Conservation (phyloP, 352 stramenopile species). For the Phytophthora hybrid region DNA sequence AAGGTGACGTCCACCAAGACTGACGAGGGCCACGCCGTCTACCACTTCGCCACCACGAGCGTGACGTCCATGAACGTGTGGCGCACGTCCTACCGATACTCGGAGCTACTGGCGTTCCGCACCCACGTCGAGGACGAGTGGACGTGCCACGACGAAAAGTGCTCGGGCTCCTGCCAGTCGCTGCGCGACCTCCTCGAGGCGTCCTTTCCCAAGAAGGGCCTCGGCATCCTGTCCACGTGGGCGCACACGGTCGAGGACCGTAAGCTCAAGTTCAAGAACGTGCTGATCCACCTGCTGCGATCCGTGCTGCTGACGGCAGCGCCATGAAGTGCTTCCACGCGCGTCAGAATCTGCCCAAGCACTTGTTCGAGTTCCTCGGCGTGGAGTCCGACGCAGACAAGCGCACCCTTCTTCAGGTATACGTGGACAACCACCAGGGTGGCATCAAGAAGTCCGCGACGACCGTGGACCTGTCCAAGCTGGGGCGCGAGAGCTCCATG, state of each 20-base stretch:
- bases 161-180: slow-evolving; percentile 68
- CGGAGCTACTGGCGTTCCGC: slow-evolving; percentile 70
- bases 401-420: slow-evolving; percentile 64
- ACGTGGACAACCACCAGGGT: slow-evolving; percentile 56
- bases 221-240: slow-evolving; percentile 49
- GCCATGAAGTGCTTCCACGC: slow-evolving; percentile 70
- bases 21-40: slow-evolving; percentile 60
- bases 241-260: slow-evolving; percentile 55
- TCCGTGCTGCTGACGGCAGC: slow-evolving; percentile 65
- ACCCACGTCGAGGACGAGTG: slow-evolving; percentile 59
- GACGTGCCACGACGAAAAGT: slow-evolving; percentile 68
- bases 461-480: slow-evolving; percentile 22
- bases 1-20: slow-evolving; percentile 50
- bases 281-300: slow-evolving; percentile 75
- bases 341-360: slow-evolving; percentile 45
- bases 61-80: slow-evolving; percentile 58
- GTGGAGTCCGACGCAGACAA: slow-evolving; percentile 50
- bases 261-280: slow-evolving; percentile 71
- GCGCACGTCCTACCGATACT: slow-evolving; percentile 70
- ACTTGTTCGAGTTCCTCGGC: slow-evolving; percentile 59
- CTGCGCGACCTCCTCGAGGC: slow-evolving; percentile 67
- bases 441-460: slow-evolving; percentile 31
- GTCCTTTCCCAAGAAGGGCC: slow-evolving; percentile 71
- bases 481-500: slow-evolving; percentile 38
- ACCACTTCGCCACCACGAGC: slow-evolving; percentile 61